phyloP scores from a whole-genome alignment of 129 eudicot species.

The Pittosporum tobira region DNA sequence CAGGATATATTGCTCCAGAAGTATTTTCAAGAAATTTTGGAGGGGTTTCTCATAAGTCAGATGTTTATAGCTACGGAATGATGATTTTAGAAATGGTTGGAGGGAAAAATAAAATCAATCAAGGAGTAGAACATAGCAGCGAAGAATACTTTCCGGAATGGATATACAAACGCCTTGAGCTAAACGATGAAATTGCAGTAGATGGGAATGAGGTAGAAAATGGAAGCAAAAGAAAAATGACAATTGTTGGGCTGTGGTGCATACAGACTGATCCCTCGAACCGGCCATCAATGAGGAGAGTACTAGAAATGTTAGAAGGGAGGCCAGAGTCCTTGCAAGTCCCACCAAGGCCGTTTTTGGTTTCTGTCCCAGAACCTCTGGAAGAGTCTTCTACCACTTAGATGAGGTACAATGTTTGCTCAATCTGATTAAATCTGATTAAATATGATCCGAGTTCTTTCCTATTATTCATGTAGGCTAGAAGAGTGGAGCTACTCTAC shows the following conservation, averaged over 20 bases:
- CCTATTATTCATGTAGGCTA: too few species aligned
- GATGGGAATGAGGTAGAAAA: neutral
- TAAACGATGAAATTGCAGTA: neutral
- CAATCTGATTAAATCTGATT: too few species aligned
- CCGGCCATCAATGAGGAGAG: neutral
- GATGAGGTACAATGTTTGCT: too few species aligned
- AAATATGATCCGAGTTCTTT: too few species aligned
- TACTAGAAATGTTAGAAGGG: neutral
- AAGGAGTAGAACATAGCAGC: neutral
- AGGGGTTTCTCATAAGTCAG: too few species aligned
- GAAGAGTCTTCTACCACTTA: neutral
- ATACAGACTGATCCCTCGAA: neutral
- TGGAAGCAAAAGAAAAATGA: neutral
- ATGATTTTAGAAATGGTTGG: too few species aligned
- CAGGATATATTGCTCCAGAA: too few species aligned
- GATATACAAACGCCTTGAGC: constrained; percentile 3
- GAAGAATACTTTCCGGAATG: constrained; percentile 11
- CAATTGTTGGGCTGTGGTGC: neutral
- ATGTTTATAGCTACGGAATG: too few species aligned
- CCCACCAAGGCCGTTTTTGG: neutral
- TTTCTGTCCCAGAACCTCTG: neutral
- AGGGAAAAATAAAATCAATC: neutral
- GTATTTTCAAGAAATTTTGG: constrained; percentile 5
- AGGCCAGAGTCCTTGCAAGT: neutral
- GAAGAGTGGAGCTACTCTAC: too few species aligned